Evolutionary conservation across 768 basidiomycete genomes (phyloP), one percentile per base, ranked within the genome.

Genomic region (Mycena alexandri): DNA sequence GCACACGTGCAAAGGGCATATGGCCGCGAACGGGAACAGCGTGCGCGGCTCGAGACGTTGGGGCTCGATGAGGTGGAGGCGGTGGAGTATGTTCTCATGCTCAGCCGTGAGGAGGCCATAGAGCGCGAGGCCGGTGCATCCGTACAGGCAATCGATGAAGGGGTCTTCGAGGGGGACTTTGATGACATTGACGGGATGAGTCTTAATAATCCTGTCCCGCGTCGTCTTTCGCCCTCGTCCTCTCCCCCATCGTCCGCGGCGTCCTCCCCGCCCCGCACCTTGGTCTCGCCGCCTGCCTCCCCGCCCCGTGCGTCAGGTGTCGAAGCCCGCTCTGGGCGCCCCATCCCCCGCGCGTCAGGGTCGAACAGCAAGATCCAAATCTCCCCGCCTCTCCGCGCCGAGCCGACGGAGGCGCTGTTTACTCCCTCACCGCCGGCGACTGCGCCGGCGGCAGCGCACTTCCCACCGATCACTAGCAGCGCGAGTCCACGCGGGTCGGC

Each of bases 31-130:
- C 80, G 81, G 25, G 90, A 89, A 69, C 92, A 95, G 68, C 79
- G 79, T 14, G 81, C 81, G 2, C 83, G 84, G 13, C 75, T 94
- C 24, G 81, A 87, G 38, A 77, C 78, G n/a, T 83, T 95, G 5
- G 93, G 94, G 3, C 78, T 95, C 44, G 89, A 84, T 63, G 93
- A 95, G 72, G 77, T 78, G 2, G 93, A 93, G 72, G 92, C 90
- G 0, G 79, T 95, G 29, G 91, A 93, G 72, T 95, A 95, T 71
- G 84, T 89, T 0, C 75, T 95, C 51, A 95, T 95, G 93, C 84
- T 95, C 69, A 94, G 93, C 68, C 88, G 91, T 11, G 94, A 95
- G 51, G 92, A 94, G 75, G 88, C 86, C 3, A 51, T 76, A 19
- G 72, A 75, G 50, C 62, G 64, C 72, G 33, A 66, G 60, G 36